Conservation (phyloP, 352 stramenopile species). For the Pythium myriotylum region DNA sequence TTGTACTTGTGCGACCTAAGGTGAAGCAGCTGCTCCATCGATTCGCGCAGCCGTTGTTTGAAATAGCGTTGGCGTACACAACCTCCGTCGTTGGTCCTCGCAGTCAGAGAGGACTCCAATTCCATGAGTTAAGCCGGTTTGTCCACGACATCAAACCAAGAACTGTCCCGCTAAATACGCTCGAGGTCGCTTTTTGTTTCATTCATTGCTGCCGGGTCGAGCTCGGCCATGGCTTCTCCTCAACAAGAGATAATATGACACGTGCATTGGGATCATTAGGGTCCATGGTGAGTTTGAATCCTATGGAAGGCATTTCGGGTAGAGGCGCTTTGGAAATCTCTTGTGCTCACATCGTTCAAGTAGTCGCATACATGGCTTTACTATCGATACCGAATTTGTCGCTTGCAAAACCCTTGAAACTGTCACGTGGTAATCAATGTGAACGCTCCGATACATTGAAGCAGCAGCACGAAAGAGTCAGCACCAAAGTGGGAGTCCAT, state of each 20-base stretch:
- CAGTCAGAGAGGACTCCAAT: slow-evolving; percentile 40
- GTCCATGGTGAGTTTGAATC: slow-evolving; percentile 13
- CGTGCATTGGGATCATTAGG: background rate
- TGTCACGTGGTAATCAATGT: background rate
- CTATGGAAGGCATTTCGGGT: background rate
- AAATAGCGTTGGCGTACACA: slow-evolving; percentile 53
- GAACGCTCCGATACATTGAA: background rate
- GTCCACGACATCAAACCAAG: slow-evolving; percentile 52
- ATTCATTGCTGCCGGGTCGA: slow-evolving; percentile 49
- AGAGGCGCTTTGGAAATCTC: slow-evolving; percentile 18
- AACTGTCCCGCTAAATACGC: slow-evolving; percentile 38
- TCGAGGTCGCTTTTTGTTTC: slow-evolving; percentile 62
- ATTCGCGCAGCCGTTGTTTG: slow-evolving; percentile 44
- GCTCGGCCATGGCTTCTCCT: slow-evolving; percentile 5
- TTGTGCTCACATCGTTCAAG: slow-evolving; percentile 10
- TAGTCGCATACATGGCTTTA: slow-evolving; percentile 22
- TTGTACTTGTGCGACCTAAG: slow-evolving; percentile 32
- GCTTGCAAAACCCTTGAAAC: background rate
- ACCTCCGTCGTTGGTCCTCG: slow-evolving; percentile 37
- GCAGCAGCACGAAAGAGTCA: slow-evolving; percentile 11
- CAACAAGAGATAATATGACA: background rate
- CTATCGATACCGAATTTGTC: slow-evolving; percentile 16
- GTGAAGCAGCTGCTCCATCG: slow-evolving; percentile 37
- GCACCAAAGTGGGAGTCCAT: slow-evolving; percentile 35
- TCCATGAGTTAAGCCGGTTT: slow-evolving; percentile 55